Percentiles rank a stretch among this genome's conserved stretches.
Conservation (phyloP, 1,284 basidiomycete genomes). For the Coniferiporia sulphurascens region DNA sequence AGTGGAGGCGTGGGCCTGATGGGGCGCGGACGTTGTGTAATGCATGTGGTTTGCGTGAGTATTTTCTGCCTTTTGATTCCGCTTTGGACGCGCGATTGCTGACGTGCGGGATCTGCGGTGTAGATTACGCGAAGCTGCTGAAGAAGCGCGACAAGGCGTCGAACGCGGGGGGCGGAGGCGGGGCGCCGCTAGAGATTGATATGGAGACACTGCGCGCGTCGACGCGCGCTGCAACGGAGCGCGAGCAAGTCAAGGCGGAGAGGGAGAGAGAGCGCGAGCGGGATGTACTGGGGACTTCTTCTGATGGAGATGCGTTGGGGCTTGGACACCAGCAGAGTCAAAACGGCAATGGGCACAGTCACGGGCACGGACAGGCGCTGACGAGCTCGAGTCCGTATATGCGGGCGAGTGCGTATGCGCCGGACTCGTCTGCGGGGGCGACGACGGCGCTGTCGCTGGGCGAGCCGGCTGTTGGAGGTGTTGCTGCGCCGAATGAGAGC, state of each 20-base stretch:
- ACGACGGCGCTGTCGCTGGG: neutral
- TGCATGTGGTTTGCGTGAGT: conserved; percentile 77
- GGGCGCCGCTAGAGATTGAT: conserved; percentile 49
- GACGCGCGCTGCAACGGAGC: conserved; percentile 46
- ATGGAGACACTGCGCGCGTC: conserved; percentile 70
- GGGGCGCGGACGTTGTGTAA: conserved; percentile 77
- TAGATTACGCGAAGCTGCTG: conserved; percentile 76
- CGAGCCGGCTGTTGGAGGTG: too few relatives aligned
- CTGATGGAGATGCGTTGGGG: too few relatives aligned
- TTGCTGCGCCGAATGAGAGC: too few relatives aligned
- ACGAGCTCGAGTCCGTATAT: too few relatives aligned
- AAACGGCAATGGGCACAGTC: neutral
- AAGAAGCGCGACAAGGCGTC: conserved; percentile 63
- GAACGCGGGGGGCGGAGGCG: conserved; percentile 41
- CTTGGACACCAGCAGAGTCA: neutral
- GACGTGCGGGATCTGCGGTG: conserved; percentile 3
- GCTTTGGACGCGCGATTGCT: conserved; percentile 1
- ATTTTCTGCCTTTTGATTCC: conserved; percentile 12
- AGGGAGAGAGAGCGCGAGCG: neutral
- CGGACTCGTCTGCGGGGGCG: neutral
- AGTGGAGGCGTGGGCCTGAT: conserved; percentile 77
- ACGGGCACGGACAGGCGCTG: conserved; percentile 1
- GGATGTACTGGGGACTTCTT: too few relatives aligned
- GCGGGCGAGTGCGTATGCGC: neutral
- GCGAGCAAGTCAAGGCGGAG: conserved; percentile 4